Conservation (phyloP, 768 basidiomycete genomes). For the Ramaria sp. region DNA sequence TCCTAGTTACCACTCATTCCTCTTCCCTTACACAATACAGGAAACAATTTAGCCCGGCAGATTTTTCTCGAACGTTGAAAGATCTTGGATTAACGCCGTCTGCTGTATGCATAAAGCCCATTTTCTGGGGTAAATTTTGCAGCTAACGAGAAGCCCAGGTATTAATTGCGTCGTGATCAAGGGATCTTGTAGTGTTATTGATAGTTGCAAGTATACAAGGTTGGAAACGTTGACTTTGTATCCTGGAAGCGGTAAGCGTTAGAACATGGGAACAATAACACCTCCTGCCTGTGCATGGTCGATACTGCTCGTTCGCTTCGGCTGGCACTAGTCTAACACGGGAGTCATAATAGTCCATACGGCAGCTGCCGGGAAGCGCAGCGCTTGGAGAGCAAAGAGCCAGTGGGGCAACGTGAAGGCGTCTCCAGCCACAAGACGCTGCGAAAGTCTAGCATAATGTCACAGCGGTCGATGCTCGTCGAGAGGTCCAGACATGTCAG, state of each 20-base stretch:
- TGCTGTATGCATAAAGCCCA: slow-evolving; percentile 41
- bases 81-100: slow-evolving; percentile 87
- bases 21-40: slow-evolving; percentile 27
- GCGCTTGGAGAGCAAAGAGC: too few species aligned
- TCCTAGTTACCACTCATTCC: neutral
- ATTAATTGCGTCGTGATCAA: slow-evolving; percentile 5
- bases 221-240: neutral
- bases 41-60: slow-evolving; percentile 63
- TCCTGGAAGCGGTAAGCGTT: neutral
- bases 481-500: too few species aligned
- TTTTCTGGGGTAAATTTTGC: neutral
- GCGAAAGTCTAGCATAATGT: too few species aligned
- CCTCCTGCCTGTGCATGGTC: too few species aligned
- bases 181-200: neutral
- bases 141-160: neutral
- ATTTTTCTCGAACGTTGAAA: slow-evolving; percentile 71
- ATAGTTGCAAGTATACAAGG: neutral
- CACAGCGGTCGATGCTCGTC: too few species aligned
- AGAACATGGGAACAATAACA: too few species aligned
- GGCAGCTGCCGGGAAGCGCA: too few species aligned
- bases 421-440: too few species aligned
- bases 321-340: too few species aligned
- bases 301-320: too few species aligned
- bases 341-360: too few species aligned
- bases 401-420: too few species aligned